Base-by-base conservation (phyloP, 345 rosid species). In the Eucalyptus caleyi region DNA sequence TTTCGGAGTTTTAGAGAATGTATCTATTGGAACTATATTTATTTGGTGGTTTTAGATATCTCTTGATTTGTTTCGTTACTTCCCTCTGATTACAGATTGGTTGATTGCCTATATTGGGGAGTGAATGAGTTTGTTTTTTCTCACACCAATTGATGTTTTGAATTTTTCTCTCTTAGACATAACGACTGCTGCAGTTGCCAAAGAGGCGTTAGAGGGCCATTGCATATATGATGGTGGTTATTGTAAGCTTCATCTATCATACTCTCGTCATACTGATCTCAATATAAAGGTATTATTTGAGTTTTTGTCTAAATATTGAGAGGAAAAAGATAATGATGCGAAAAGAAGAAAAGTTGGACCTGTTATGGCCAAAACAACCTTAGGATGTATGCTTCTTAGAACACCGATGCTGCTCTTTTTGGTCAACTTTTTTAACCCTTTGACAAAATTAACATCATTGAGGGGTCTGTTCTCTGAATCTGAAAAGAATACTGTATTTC, bases 211-310 rank as follows among this genome's bases (percentile, higher is more conserved):
- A 88, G 99, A 98, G 94, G 99, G 98, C 91, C 99, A 97, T 91
- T 95, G 99, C 98, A 98, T 98, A 92, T 97, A 97, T 96, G 99
- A 98, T 95, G 99, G 98, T 95, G 99, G 99, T 96, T 97, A 97
- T 93, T 98, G 98, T 97, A 97, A 98, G 99, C 99, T 98, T 98
- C 99, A 97, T 96, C 99, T 97, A 97, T 93, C 98, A 96, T 97
- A 97, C 96, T 97, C 99, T 97, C 98, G 99, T 98, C 99, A 98
- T 98, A 97, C 99, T 98, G 99, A 98, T 97, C 99, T 98, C 96
- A 98, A 97, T 97, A 97, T 98, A 88, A 98, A 98, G 99, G 98
- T 98, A 98, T 95, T 95, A 54, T 94, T 95, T 91, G 94, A 93
- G 92, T 94, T 94, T 88, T 92, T 92, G 91, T 94, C 91, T 88